Evolutionary conservation across 2,329 filamentous ascomycete genomes (phyloP), one percentile per base, ranked within the genome.

Genomic region (Mycosphaerella sp.): DNA sequence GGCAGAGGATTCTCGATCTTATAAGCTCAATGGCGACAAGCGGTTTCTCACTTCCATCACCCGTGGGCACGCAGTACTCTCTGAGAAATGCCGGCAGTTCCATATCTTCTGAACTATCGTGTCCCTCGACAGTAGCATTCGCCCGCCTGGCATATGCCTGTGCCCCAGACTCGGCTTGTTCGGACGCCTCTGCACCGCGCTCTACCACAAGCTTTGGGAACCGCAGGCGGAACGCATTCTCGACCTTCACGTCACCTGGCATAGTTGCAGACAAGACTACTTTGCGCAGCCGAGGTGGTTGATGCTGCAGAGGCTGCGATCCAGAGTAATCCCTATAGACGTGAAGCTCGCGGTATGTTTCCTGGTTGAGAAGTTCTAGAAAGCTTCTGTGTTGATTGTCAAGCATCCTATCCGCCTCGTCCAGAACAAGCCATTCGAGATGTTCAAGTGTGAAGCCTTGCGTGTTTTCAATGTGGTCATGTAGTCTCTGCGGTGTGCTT

Each of bases 401-500:
- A 5, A 97, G 79, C 10, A 97, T 76, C 67, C 93, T 89, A 70
- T 97, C 92, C 9, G 92, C 93, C 72, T 97, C 92, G 64, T 97
- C 92, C 44, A 96, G 86, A 2, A 96, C 82, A 0, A 97, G 77
- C 90, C 91, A 97, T 57, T 87, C 82, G 4, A 96, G 76, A 66
- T 87, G 79, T 53, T 86, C 81, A 21, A 97, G 76, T 0, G 78
- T 81, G 68, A 97, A 96, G 0, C 89, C 90, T 2, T 82, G 81
- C 0, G 92, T 97, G 56, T 85, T 84, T 59, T 86, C 85, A 48
- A 96, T 79, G 70, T 97, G 92, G 64, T 97, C 92, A 3, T 97
- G 89, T 0, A 97, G 80, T 59, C 92, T 83, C 56, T 93, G 93
- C 0, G 92, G 92, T 0, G 92, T 97, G 69, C 89, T 93, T 48